Conservation (phyloP, 2,329 filamentous ascomycete species). For the Cladosporium sp. region DNA sequence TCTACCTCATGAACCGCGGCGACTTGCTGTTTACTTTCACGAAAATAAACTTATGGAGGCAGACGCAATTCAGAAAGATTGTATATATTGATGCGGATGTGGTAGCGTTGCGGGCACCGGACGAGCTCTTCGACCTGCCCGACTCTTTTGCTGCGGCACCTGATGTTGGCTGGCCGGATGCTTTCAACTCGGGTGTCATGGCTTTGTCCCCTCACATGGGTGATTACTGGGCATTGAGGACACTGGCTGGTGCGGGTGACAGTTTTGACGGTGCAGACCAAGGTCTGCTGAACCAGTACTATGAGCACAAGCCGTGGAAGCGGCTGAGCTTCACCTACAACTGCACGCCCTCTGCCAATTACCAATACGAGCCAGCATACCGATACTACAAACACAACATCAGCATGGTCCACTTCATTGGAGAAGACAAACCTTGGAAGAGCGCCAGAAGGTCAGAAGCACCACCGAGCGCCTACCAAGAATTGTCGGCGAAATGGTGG, state of each 20-base stretch:
- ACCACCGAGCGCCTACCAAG: conserved; percentile 65
- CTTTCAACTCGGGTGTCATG: conserved; percentile 98
- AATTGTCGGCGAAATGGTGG: conserved; percentile 90
- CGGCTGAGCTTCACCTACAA: conserved; percentile 94
- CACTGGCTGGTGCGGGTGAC: conserved; percentile 78
- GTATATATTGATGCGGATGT: conserved; percentile 95
- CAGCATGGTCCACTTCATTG: conserved; percentile 92
- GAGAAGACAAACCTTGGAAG: conserved; percentile 81
- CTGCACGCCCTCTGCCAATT: conserved; percentile 92
- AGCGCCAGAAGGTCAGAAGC: conserved; percentile 38
- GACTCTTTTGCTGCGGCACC: conserved; percentile 69
- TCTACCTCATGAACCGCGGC: conserved; percentile 85
- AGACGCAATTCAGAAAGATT: conserved; percentile 83
- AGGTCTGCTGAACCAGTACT: conserved; percentile 92
- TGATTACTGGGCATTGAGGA: conserved; percentile 80
- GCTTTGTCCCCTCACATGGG: conserved; percentile 79
- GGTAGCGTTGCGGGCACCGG: conserved; percentile 82
- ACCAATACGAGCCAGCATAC: conserved; percentile 96
- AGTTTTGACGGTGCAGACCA: conserved; percentile 98
- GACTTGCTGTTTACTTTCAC: conserved; percentile 93
- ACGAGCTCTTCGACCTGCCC: conserved; percentile 77
- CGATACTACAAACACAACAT: conserved; percentile 88
- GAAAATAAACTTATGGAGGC: conserved; percentile 92
- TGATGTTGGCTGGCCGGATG: conserved; percentile 96
- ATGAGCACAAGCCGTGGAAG: conserved; percentile 70